phyloP scores from a whole-genome alignment of 2,329 filamentous ascomycete genomes.

The Pezicula radicicola region DNA sequence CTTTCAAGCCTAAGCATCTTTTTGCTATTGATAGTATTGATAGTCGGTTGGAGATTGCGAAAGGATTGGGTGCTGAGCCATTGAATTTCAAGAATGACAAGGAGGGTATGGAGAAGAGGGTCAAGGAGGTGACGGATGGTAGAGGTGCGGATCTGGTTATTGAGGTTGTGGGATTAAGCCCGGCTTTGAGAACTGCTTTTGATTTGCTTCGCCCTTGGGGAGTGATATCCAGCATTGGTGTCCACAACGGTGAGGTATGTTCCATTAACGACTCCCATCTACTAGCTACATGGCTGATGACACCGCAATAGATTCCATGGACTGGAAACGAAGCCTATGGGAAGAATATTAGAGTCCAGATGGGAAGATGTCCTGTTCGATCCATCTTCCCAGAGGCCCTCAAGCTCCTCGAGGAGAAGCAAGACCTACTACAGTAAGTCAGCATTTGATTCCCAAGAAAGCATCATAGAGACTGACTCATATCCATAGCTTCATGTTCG shows the following conservation, averaged over 20 bases:
- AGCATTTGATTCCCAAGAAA: neutral
- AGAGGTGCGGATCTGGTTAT: constrained; percentile 84
- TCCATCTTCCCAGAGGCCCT: constrained; percentile 67
- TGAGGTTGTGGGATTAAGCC: constrained; percentile 70
- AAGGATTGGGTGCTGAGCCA: constrained; percentile 72
- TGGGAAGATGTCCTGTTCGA: constrained; percentile 74
- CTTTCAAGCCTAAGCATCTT: constrained; percentile 70
- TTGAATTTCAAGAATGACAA: constrained; percentile 71
- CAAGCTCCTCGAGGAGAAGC: constrained; percentile 61
- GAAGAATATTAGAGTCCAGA: constrained; percentile 71
- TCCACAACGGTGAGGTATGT: constrained; percentile 65
- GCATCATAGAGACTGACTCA: constrained; percentile 10
- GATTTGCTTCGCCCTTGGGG: constrained; percentile 72
- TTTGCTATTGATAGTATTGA: constrained; percentile 77
- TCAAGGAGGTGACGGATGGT: constrained; percentile 71
- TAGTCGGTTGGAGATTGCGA: constrained; percentile 69
- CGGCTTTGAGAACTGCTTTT: constrained; percentile 67
- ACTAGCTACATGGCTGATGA: neutral
- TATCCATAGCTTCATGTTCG: constrained; percentile 67
- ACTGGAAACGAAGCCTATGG: constrained; percentile 61
- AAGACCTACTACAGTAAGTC: constrained; percentile 62
- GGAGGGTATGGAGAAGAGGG: constrained; percentile 60
- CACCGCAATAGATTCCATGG: constrained; percentile 57
- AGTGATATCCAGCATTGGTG: constrained; percentile 71
- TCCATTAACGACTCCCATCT: constrained; percentile 2